phyloP scores from a whole-genome alignment of 1,139 yeast genomes.

The Debaryomyces psychrophilus region DNA sequence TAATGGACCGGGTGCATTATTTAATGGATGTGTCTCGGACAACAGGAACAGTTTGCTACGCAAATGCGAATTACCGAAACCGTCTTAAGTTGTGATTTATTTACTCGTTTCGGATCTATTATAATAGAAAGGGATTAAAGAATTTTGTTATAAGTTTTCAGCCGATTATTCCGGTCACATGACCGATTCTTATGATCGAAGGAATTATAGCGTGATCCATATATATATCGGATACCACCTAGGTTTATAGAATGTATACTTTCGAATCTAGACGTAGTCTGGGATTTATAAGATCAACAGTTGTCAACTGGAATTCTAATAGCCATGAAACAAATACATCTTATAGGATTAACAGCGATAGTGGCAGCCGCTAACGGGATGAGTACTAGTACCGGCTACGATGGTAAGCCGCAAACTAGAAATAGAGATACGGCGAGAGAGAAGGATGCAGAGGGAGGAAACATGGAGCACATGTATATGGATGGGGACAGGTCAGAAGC shows the following conservation, averaged over 20 bases:
- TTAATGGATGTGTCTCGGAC: background rate
- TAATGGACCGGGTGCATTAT: background rate
- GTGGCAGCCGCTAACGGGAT: constrained; percentile 6
- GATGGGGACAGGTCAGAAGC: constrained; percentile 7
- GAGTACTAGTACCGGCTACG: background rate
- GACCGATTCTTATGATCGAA: constrained; percentile 9
- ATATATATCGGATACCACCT: background rate
- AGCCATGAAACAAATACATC: background rate
- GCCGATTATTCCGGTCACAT: constrained; percentile 24
- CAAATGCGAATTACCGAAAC: background rate
- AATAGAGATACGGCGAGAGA: background rate
- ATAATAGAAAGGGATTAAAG: background rate
- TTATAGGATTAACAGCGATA: background rate
- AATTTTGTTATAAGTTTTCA: background rate
- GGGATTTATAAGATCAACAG: background rate
- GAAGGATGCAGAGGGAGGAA: background rate
- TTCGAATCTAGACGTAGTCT: background rate
- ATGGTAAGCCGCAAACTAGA: background rate
- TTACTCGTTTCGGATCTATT: background rate
- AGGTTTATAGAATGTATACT: constrained; percentile 4
- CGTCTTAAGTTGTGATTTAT: background rate
- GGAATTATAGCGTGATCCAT: constrained; percentile 2
- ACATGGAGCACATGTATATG: background rate
- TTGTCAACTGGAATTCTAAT: background rate
- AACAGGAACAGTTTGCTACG: background rate